Base-by-base conservation (phyloP, 1,139 yeast species). In the Hemisphaericaspora subhashii region DNA sequence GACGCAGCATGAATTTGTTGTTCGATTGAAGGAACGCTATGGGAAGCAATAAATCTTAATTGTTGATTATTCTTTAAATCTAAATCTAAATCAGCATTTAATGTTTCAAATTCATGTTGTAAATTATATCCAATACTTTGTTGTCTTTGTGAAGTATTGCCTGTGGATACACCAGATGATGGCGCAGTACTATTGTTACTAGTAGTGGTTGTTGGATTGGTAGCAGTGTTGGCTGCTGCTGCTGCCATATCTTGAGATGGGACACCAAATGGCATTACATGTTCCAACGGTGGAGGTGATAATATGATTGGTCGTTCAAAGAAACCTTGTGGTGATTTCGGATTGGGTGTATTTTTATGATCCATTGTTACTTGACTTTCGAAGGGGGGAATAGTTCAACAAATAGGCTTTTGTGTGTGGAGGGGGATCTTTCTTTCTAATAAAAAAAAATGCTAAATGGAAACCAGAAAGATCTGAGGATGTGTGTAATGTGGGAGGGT, bases 41-140 rank as follows among this genome's bases (percentile, higher is more conserved):
- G 23, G 6, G 13, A 24, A 10, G 12, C n/a, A 18, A 6, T n/a
- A 12, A 17, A 29, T 17, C 32, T 18, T 14, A 29, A 29, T 18
- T 11, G 23, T n/a, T 29, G 32, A 27, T 42, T 40, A 12, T 57
- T 60, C 40, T 57, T 60, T 51, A 72, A 63, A 52, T 71, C 77
- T 52, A 72, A 61, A 47, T 72, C 76, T 56, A 72, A 66, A 46
- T 71, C 76, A 18, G 70, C 73, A 35, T 70, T 70, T 45, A 72
- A 59, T 12, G 76, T 69, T 48, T 65, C 75, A 51, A 67, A 72
- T 55, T 64, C 79, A 41, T 64, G 77, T 56, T 64, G 75, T 48
- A 70, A 63, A 45, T 71, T 69, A 49, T 64, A 64, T 9, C 75
- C 72, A 31, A 72, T 73, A 49, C 72, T 66, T 45, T 64, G 71